Base-by-base conservation (phyloP, 2,329 filamentous ascomycete genomes). In the Ceratocystis cacaofunesta region DNA sequence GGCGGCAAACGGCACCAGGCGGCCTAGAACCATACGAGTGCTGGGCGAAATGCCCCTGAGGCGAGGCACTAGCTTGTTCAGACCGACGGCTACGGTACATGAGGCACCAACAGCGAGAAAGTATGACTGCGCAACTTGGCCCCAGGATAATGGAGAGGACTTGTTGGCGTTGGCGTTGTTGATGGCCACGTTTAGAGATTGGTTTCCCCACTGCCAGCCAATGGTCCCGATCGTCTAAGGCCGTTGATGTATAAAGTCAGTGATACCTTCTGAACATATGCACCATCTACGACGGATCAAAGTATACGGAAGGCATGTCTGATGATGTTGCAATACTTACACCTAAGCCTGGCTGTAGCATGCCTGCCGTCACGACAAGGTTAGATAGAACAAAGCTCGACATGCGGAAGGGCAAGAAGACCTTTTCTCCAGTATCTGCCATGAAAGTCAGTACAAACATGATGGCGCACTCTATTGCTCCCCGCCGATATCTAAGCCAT, bases 91-190 rank as follows among this genome's bases (percentile, higher is more conserved):
- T 8, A 99, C 94, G 69, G 88, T 89, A 78, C 94, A 99, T 15
- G 90, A 96, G 41, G 94, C 92, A 65, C 89, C 86, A 22, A 99
- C 94, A 64, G 94, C 94, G 68, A 96, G 82, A 73, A 88, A 83
- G 79, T 97, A 99, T 63, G 91, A 96, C 76, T 96, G 86, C 68
- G 87, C 83, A 68, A 99, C 86, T 70, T 90, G 89, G 25, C 84
- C 83, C 67, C 85, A 87, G 22, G 89, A 88, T 69, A 97, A 82
- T 0, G 92, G 90, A 2, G 90, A 92, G 48, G 91, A 96, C 76
- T 99, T 99, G 82, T 99, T 99, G 69, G 92, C 90, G 75, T 99
- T 99, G 73, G 92, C 89, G 74, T 85, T 91, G 82, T 99, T 99
- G 81, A 99, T 92, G 70, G 90, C 92, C 32, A 99, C 94, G 75